Evolutionary conservation across 202 grass and related monocot species (phyloP).

Genomic region (Alloteropsis angusta): DNA sequence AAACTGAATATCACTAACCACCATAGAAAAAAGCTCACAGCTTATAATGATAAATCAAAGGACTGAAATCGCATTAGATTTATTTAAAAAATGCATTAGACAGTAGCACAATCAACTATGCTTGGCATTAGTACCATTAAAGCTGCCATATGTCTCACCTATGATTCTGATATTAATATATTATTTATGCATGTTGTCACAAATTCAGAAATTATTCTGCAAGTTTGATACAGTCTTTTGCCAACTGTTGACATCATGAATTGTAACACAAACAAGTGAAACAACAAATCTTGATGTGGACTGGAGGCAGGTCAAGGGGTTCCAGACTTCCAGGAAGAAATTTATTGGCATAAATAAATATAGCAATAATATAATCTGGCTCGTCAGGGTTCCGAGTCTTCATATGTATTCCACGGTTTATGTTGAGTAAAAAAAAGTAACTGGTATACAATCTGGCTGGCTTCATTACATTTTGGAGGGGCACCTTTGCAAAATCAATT

Average conservation of each 20-base stretch:
- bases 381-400: background rate
- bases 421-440: background rate
- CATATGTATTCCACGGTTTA: background rate
- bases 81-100: background rate
- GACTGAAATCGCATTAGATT: too few relatives aligned
- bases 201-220: background rate
- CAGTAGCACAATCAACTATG: conserved; percentile 13
- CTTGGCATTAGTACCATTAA: background rate
- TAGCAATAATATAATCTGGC: background rate
- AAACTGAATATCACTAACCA: background rate
- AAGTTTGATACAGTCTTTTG: background rate
- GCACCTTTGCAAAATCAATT: background rate
- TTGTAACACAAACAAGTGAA: background rate
- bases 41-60: background rate
- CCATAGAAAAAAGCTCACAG: background rate
- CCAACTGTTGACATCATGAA: background rate
- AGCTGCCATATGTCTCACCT: background rate
- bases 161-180: too few relatives aligned
- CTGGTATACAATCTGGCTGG: background rate
- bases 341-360: background rate
- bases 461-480: background rate
- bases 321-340: too few relatives aligned
- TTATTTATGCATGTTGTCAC: background rate
- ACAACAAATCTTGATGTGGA: background rate
- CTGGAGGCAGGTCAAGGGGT: too few relatives aligned